phyloP scores from a whole-genome alignment of 139 green algal genomes.

The Coelastrella sp. region DNA sequence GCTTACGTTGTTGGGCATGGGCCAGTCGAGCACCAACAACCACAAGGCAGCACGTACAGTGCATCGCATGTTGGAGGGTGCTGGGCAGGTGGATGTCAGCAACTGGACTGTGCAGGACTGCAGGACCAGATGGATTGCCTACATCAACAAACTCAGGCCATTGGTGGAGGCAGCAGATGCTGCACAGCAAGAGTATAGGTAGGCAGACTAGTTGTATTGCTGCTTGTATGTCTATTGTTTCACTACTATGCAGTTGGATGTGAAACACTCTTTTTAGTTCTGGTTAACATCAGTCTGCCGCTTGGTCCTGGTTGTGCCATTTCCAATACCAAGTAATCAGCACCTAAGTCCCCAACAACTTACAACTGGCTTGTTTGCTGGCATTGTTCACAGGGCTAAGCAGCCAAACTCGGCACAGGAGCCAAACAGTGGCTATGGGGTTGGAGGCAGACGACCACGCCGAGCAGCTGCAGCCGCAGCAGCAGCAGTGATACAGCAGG shows the following conservation, averaged over 20 bases:
- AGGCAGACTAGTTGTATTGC: not conserved
- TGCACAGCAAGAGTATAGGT: slow-evolving; percentile 5
- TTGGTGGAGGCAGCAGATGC: slow-evolving; percentile 33
- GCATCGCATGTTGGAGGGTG: slow-evolving; percentile 38
- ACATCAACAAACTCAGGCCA: slow-evolving; percentile 22
- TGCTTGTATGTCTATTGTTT: not conserved
- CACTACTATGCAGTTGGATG: too few species aligned
- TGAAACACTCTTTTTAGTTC: too few species aligned
- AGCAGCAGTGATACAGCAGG: slow-evolving; percentile 28
- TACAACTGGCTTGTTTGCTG: too few species aligned
- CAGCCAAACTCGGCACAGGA: not conserved
- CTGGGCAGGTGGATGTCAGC: not conserved
- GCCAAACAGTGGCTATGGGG: not conserved
- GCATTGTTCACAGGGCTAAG: not conserved
- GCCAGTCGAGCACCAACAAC: not conserved
- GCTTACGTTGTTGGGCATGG: slow-evolving; percentile 39
- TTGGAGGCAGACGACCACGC: not conserved
- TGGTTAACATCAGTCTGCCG: too few species aligned
- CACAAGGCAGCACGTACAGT: not conserved
- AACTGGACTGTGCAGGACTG: slow-evolving; percentile 43
- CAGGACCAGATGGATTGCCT: slow-evolving; percentile 4
- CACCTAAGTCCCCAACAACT: too few species aligned
- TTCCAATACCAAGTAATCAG: too few species aligned
- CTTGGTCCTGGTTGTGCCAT: too few species aligned
- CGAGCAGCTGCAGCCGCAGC: slow-evolving; percentile 31